Evolutionary conservation across 2,329 filamentous ascomycete genomes (phyloP).

Genomic region (Moelleriella libera): DNA sequence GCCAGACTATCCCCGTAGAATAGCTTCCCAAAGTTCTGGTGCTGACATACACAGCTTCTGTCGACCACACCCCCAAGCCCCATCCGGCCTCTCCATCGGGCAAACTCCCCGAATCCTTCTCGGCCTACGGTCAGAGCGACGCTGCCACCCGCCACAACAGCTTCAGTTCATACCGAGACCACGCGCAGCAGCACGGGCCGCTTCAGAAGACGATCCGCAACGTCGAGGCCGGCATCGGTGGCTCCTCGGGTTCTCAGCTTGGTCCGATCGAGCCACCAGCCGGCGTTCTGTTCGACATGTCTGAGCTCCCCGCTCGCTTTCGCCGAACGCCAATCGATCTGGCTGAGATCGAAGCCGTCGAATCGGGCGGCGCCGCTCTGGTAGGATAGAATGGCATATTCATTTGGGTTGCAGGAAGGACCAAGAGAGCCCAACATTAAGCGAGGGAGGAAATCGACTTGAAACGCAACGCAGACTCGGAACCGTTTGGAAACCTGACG

Average conservation of each 20-base stretch:
- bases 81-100: conserved; percentile 59
- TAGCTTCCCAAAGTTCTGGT: neutral
- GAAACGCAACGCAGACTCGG: no score
- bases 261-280: conserved; percentile 56
- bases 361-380: conserved; percentile 70
- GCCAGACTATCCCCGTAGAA: neutral
- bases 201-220: conserved; percentile 43
- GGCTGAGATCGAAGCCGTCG: conserved; percentile 88
- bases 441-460: no score
- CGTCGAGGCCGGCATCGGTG: conserved; percentile 35
- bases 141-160: conserved; percentile 34
- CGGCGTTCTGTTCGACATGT: conserved; percentile 78
- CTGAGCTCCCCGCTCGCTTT: conserved; percentile 77
- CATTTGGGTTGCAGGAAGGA: neutral
- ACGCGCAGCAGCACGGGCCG: conserved; percentile 66
- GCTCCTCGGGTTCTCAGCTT: conserved; percentile 51
- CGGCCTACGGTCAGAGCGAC: conserved; percentile 16
- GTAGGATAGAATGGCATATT: conserved; percentile 21
- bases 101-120: conserved; percentile 43
- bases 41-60: conserved; percentile 34
- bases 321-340: conserved; percentile 57
- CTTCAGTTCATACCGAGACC: conserved; percentile 66
- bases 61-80: conserved; percentile 60
- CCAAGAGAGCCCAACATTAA: no score
- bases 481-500: no score